Evolutionary conservation across 148 eudicot species (phyloP), one percentile per base, ranked within the genome.

Genomic region (Cornus florida): DNA sequence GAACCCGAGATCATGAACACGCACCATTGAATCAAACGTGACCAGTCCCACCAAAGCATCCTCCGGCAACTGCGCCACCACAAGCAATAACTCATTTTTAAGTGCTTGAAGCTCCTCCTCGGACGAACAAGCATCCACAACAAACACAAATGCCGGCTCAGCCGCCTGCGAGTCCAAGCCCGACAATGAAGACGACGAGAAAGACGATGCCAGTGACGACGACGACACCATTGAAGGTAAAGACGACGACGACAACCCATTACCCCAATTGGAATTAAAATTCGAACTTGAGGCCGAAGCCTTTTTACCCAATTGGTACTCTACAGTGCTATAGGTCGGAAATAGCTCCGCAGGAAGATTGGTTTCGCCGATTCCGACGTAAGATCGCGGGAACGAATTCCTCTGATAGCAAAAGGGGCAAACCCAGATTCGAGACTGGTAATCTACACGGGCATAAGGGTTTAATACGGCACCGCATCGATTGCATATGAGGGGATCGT

Each of bases 311-410:
- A 89, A 82, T 39, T 89, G 89, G 70, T 96, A 96, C 79, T 94
- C 99, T 1, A 96, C 98, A 0, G 93, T 88, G 71, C 95, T 87
- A 78, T 93, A 92, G 12, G 97, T 92, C 2, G 99, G 99, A 17
- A 89, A 96, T 28, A 96, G 93, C 88, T 96, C 99, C 59, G 99
- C 99, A 0, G 99, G 99, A 9, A 96, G 90, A 67, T 88, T 92
- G 67, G 88, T 84, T 75, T 96, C 98, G 16, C 92, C 91, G 76
- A 92, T 85, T 5, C 84, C 88, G 24, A 84, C 62, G 57, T 95
- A 92, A 0, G 92, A 82, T 38, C 85, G 90, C 0, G 99, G 99
- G 53, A 96, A 96, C 11, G 77, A 81, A 76, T 91, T 92, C 76
- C 81, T 92, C 31, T 79, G 72, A 77, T 84, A 75, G 72, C 99